Conservation (phyloP, 106 monocot species). For the Dendrobium chrysotoxum region DNA sequence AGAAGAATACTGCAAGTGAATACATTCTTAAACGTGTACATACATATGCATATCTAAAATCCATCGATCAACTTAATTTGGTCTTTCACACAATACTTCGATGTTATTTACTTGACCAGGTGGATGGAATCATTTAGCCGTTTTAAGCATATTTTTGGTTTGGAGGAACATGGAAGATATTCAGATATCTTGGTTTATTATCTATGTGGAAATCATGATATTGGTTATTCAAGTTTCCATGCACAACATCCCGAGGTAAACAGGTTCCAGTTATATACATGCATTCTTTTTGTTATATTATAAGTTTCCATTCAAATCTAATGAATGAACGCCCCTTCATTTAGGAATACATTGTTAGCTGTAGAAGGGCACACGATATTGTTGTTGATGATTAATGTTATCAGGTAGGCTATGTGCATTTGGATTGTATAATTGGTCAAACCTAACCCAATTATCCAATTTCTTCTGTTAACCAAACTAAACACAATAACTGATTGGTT, state of each 20-base stretch:
- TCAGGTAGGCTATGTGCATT: not conserved
- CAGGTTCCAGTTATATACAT: not conserved
- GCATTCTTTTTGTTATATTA: not conserved
- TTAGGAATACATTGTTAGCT: not conserved
- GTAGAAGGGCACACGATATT: not conserved
- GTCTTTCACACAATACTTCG: not conserved
- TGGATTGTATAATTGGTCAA: not conserved
- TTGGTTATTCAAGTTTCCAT: constrained; percentile 60
- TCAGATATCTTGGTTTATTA: constrained; percentile 40
- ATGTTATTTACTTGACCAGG: constrained; percentile 40
- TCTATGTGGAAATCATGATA: constrained; percentile 94
- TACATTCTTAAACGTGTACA: not conserved
- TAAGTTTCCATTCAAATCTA: not conserved
- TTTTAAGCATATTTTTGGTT: constrained; percentile 67
- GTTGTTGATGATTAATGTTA: not conserved
- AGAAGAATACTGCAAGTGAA: not conserved
- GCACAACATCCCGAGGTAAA: constrained; percentile 58
- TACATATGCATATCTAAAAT: not conserved
- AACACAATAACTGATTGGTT: not conserved
- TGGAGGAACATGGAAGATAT: constrained; percentile 35
- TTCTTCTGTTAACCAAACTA: not conserved
- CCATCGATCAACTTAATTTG: not conserved
- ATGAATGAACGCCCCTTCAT: not conserved
- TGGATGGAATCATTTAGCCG: constrained; percentile 73
- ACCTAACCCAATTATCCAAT: not conserved